Evolutionary conservation across 345 rosid genomes (phyloP).

Genomic region (Geranium brycei): DNA sequence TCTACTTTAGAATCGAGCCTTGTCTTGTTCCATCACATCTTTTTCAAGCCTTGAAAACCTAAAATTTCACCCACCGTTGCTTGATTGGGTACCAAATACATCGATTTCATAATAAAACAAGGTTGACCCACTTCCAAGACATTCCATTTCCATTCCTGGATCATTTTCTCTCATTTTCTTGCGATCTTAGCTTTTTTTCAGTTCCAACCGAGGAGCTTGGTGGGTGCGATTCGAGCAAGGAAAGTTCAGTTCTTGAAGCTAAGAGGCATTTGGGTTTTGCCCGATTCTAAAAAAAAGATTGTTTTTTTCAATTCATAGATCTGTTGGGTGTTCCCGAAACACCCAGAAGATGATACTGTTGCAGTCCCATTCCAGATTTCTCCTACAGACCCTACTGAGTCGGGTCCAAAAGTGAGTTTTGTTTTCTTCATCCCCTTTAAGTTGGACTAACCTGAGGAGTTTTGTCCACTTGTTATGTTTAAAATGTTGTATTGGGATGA

Average conservation of each 20-base stretch:
- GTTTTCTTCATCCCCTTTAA: background rate
- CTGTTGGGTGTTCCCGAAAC: background rate
- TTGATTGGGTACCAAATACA: too few species aligned
- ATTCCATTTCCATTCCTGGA: background rate
- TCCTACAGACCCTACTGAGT: slow-evolving; percentile 66
- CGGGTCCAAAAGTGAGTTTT: slow-evolving; percentile 54
- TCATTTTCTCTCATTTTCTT: too few species aligned
- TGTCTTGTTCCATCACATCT: too few species aligned
- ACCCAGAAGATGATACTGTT: slow-evolving; percentile 49
- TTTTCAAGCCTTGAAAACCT: too few species aligned
- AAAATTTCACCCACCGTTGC: too few species aligned
- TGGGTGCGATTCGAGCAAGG: too few species aligned
- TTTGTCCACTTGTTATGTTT: background rate
- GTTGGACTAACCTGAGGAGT: background rate
- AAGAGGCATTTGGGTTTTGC: background rate
- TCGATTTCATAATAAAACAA: background rate
- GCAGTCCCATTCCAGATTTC: slow-evolving; percentile 87
- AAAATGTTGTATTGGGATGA: background rate
- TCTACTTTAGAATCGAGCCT: too few species aligned
- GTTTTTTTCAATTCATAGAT: background rate
- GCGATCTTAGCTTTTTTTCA: background rate
- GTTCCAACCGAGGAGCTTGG: too few species aligned
- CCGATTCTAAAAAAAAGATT: background rate
- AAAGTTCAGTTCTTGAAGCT: background rate
- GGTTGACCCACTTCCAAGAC: background rate